Evolutionary conservation across 1,284 basidiomycete genomes (phyloP).

Genomic region (Leccinum fallax): DNA sequence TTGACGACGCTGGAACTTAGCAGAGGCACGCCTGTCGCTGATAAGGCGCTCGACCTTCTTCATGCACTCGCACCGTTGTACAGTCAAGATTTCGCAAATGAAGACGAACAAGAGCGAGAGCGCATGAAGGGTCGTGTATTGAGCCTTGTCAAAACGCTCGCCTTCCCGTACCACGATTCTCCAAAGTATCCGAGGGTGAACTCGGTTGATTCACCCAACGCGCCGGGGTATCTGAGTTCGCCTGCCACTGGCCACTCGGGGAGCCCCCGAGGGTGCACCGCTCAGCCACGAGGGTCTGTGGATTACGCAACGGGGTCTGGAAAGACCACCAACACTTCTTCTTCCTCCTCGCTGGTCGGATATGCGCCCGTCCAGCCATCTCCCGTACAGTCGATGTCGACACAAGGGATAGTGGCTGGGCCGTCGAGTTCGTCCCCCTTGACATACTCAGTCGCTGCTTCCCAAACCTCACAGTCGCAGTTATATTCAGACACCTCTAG

Average conservation of each 20-base stretch:
- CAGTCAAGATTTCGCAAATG: conserved; percentile 54
- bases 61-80: conserved; percentile 70
- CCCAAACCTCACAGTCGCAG: conserved; percentile 32
- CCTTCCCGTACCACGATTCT: conserved; percentile 78
- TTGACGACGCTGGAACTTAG: conserved; percentile 63
- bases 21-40: conserved; percentile 63
- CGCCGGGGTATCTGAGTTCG: conserved; percentile 35
- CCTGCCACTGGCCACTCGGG: conserved; percentile 40
- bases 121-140: conserved; percentile 62
- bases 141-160: conserved; percentile 66
- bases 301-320: conserved; percentile 27
- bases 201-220: conserved; percentile 48
- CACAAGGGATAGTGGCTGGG: conserved; percentile 22
- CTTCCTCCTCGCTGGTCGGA: conserved; percentile 32
- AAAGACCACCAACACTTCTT: conserved; percentile 14
- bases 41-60: conserved; percentile 71
- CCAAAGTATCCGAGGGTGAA: conserved; percentile 50
- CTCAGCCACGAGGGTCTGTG: conserved; percentile 29
- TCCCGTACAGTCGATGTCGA: conserved; percentile 25
- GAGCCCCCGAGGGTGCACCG: conserved; percentile 29
- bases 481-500: conserved; percentile 30
- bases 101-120: conserved; percentile 52
- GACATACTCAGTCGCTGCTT: conserved; percentile 22
- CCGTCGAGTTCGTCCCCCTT: conserved; percentile 27
- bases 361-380: conserved; percentile 28